Percentiles rank a stretch among this genome's conserved stretches.
These are phyloP conservation scores for Macrolepiota fuliginosa DNA, from an alignment of 768 basidiomycete species.

Conservation along the genomic window DNA sequence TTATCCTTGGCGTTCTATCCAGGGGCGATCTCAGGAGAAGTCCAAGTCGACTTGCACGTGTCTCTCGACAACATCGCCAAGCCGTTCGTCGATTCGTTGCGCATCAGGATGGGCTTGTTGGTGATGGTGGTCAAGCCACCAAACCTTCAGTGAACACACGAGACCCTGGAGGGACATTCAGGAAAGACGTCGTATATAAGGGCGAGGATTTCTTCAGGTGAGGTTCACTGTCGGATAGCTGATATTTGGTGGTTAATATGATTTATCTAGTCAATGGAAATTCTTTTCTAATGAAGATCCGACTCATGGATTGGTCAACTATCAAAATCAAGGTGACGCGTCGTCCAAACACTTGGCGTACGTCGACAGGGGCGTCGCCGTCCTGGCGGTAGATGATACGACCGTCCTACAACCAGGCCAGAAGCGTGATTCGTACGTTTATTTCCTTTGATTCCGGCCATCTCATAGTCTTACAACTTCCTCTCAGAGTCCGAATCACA, in stretches of 20 bases:
- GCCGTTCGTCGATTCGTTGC: neutral
- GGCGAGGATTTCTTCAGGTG: slow-evolving; percentile 65
- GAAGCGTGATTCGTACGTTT: slow-evolving; percentile 52
- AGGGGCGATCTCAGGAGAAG: neutral
- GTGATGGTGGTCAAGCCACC: neutral
- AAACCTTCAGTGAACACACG: too few species aligned
- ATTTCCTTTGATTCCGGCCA: slow-evolving; percentile 3
- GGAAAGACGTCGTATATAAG: slow-evolving; percentile 32
- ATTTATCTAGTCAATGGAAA: slow-evolving; percentile 51
- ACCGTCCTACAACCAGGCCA: slow-evolving; percentile 45
- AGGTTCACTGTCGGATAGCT: slow-evolving; percentile 14
- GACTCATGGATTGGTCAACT: slow-evolving; percentile 68
- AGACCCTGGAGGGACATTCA: slow-evolving; percentile 17
- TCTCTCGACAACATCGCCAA: neutral
- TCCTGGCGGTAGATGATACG: slow-evolving; percentile 63
- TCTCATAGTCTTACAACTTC: neutral
- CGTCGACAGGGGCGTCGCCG: slow-evolving; percentile 52
- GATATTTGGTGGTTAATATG: neutral
- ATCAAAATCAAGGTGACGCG: slow-evolving; percentile 46
- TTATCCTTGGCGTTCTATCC: neutral
- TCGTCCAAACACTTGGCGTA: slow-evolving; percentile 53
- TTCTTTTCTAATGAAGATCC: slow-evolving; percentile 67
- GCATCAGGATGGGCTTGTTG: neutral
- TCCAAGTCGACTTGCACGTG: neutral
- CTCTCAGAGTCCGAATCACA: slow-evolving; percentile 62